Evolutionary conservation across 202 grass and related monocot genomes (phyloP), one percentile per base, ranked within the genome.

Genomic region (Panicum hallii): DNA sequence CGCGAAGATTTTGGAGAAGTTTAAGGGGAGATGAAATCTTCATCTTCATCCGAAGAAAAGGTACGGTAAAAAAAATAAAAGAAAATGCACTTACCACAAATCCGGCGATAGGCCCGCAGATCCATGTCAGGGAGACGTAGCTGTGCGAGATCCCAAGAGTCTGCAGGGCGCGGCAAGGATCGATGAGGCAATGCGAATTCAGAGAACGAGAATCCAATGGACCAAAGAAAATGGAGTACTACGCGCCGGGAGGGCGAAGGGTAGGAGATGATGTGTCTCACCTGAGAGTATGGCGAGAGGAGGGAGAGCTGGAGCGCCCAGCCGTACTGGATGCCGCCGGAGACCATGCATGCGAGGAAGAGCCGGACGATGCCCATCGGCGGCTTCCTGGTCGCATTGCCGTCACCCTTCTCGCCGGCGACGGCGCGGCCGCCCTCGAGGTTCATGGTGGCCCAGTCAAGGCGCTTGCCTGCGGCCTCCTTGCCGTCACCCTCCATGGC

Each of bases 281-380:
- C 93, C 89, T 98, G 92, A 0, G 94, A 87, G 87, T 95, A 98
- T 0, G 95, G 93, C 14, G 91, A 93, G 82, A 95, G 91, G 64
- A 98, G 95, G 16, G 92, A 98, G 2, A 98, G 91, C 83, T 98
- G 95, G 57, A 98, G 83, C 50, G 95, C 95, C 95, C 95, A 98
- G 20, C 95, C 88, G 89, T 97, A 97, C 90, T 98, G 92, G 79
- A 97, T 90, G 22, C 92, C 95, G 52, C 93, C 95, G 72, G 95
- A 89, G 43, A 93, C 83, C 81, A 89, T 91, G 87, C 92, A 93
- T 1, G 92, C 82, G n/a, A 94, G 19, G 82, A 94, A 85, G 20
- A 94, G 88, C 32, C 87, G 55, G 32, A 78, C 7, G 72, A 94
- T 72, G 41, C 82, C 69, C 6, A 78, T 32, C 14, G 81, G 0